Evolutionary conservation across 1,139 yeast species (phyloP), one percentile per base, ranked within the genome.

Genomic region (Candida tetrigidarum): DNA sequence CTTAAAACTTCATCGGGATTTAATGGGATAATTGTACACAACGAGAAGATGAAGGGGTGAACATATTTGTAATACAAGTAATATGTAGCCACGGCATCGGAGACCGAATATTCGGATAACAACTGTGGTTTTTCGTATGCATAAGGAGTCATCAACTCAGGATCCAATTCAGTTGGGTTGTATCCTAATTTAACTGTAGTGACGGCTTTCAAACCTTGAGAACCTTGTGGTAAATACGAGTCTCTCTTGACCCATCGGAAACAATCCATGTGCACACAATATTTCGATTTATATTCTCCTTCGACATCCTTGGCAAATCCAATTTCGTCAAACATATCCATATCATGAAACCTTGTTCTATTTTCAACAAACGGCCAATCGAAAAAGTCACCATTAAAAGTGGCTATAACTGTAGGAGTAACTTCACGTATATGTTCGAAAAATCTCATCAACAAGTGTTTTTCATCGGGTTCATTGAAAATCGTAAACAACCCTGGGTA

Each of bases 361-460:
- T 87, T 84, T 55, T 92, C 99, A 5, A 95, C 95, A 64, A 91
- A 95, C 1, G 99, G 99, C 99, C 99, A 95, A 74, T 95, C 99
- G 67, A 95, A 95, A 60, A 91, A 91, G 63, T 95, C 99, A 72
- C 99, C 99, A 68, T 95, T 95, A 59, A 90, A 95, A 0, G 99
- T 93, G 1, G 97, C 96, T 45, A 95, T 93, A 10, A 93, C 97
- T 0, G 98, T 92, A 1, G 99, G 99, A 54, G 81, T 78, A 5
- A 78, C 87, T 43, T 93, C 98, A 52, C 93, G 73, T 18, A 95
- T 81, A 61, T 95, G 99, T 56, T 90, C 97, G 62, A 87, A 95
- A 60, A 95, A 95, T 49, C 92, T 71, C 46, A 76, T 69, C 34
- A 95, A 65, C 4, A 91, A 70, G 7, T 83, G 88, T 53, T 83